Base-by-base conservation (phyloP, 2,329 filamentous ascomycete genomes). In the Fusarium continuum region DNA sequence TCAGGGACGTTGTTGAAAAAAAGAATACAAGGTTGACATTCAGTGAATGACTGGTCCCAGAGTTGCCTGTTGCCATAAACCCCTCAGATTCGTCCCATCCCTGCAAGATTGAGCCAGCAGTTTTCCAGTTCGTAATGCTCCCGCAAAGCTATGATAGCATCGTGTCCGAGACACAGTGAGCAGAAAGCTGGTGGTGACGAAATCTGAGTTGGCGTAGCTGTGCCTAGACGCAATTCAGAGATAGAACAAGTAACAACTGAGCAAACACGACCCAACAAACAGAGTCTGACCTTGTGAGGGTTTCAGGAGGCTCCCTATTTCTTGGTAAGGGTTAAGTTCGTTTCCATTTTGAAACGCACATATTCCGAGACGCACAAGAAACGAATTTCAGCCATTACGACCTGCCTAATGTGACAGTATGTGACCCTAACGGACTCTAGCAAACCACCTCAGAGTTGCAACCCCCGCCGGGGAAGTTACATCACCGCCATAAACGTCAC, bases 21-120 rank as follows among this genome's bases (percentile, higher is more conserved):
- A 22, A 34, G 34, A 34, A 16, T 13, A 19, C n/a, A 47, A 13
- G 20, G 25, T 47, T 16, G 25, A 11, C 9, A 38, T 29, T 38
- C 23, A 11, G 43, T 34, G 29, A n/a, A n/a, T 14, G 28, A 6
- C 11, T 29, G 28, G 28, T 23, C 29, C 14, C 4, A 22, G 28
- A 16, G 31, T n/a, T n/a, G n/a, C n/a, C n/a, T n/a, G 10, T 44
- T 36, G 22, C 28, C 26, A 20, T 50, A 58, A 52, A 51, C 68
- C 67, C 67, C 67, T 70, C 67, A 70, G 55, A 67, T 70, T 70
- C 67, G 50, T 59, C 51, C n/a, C 38, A 57, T 40, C 57, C 67
- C 63, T 70, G 63, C 52, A 40, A 36, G 34, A 60, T 44, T 35
- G 47, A 50, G 28, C 58, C 46, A 51, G 31, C 20, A 29, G 19